These are phyloP conservation scores for Myriosclerotinia duriaeana DNA, from an alignment of 2,329 filamentous ascomycete genomes.

Conservation along the genomic window DNA sequence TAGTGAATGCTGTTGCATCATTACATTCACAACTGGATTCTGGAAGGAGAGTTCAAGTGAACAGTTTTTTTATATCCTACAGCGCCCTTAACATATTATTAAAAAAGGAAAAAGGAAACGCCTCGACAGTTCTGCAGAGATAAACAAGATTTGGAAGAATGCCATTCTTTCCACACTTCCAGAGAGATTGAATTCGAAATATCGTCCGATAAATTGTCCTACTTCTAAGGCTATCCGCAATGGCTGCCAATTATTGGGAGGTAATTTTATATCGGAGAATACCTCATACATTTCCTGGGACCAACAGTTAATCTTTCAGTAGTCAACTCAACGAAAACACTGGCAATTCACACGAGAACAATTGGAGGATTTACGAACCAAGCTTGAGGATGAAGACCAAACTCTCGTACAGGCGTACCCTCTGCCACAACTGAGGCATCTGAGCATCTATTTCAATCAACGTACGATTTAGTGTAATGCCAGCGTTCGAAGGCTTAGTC, in stretches of 20 bases:
- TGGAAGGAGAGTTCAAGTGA: neutral
- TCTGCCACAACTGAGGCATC: conserved; percentile 74
- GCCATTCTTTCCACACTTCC: neutral
- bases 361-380: conserved; percentile 70
- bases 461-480: conserved; percentile 54
- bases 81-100: neutral
- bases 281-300: neutral
- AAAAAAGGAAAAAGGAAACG: neutral
- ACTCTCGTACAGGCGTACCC: conserved; percentile 75
- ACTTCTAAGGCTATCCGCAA: neutral
- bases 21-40: neutral
- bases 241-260: conserved; percentile 31
- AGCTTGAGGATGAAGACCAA: conserved; percentile 74
- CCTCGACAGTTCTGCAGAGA: neutral
- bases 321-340: conserved; percentile 83
- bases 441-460: conserved; percentile 90
- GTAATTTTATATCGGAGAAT: neutral
- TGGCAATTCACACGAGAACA: conserved; percentile 90
- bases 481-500: neutral
- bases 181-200: neutral
- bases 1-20: neutral
- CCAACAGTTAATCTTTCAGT: neutral
- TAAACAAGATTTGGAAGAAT: neutral
- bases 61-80: neutral
- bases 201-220: neutral